phyloP scores from a whole-genome alignment of 2,329 filamentous ascomycete genomes.

The Aspergillus fijiensis region DNA sequence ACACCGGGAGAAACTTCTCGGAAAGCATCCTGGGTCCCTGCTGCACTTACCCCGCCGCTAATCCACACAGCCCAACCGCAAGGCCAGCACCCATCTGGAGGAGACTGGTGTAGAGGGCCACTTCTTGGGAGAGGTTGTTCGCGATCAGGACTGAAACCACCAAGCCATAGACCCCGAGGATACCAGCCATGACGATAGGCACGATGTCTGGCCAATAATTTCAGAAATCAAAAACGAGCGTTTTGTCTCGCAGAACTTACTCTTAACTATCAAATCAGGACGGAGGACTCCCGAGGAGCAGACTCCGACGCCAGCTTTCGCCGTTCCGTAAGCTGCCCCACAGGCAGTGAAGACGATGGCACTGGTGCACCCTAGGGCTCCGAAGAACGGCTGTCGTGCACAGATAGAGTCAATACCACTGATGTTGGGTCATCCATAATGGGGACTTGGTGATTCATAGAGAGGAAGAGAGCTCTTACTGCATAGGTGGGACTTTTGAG shows the following conservation, averaged over 20 bases:
- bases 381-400: constrained; percentile 71
- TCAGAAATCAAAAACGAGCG: too few relatives aligned
- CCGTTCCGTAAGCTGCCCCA: constrained; percentile 95
- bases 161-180: constrained; percentile 97
- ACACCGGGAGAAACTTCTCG: too few relatives aligned
- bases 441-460: too few relatives aligned
- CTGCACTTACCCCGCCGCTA: constrained; percentile 64
- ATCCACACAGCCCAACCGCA: constrained; percentile 75
- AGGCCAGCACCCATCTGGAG: constrained; percentile 83
- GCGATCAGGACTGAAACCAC: constrained; percentile 87
- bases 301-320: constrained; percentile 98
- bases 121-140: constrained; percentile 69
- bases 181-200: constrained; percentile 99
- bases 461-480: too few relatives aligned
- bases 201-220: constrained; percentile 78
- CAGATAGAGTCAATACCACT: too few relatives aligned
- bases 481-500: background rate
- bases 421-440: too few relatives aligned
- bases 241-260: constrained; percentile 56
- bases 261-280: constrained; percentile 98
- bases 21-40: too few relatives aligned
- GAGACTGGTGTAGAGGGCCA: constrained; percentile 76
- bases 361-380: constrained; percentile 92
- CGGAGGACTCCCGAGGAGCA: constrained; percentile 96
- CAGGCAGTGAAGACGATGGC: constrained; percentile 97